phyloP scores from a whole-genome alignment of 768 basidiomycete genomes.

The Rhodotorula kratochvilovae region DNA sequence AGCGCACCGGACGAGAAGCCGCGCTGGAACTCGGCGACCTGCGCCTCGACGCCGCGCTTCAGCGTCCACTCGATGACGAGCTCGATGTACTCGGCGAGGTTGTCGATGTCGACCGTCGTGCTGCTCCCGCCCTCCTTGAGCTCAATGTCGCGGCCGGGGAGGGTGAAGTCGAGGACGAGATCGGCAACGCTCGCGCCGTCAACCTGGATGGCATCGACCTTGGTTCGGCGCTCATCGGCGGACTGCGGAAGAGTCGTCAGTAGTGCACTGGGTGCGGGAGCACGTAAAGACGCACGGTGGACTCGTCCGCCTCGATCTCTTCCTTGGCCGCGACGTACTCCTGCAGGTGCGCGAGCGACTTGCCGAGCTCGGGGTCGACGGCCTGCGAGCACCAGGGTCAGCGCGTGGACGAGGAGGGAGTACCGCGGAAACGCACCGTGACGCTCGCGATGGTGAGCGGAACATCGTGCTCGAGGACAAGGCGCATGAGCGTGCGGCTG shows the following conservation, averaged over 20 bases:
- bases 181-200: constrained; percentile 71
- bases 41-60: constrained; percentile 67
- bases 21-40: constrained; percentile 85
- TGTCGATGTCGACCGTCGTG: constrained; percentile 74
- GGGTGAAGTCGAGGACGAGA: constrained; percentile 88
- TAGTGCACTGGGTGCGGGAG: neutral
- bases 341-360: constrained; percentile 75
- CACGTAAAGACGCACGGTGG: constrained; percentile 43
- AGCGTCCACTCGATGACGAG: constrained; percentile 83
- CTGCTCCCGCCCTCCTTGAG: constrained; percentile 79
- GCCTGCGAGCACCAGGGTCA: neutral
- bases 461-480: constrained; percentile 79
- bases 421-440: constrained; percentile 53
- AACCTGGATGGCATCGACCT: constrained; percentile 55
- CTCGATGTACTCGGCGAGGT: constrained; percentile 83
- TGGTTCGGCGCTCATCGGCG: constrained; percentile 37
- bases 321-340: constrained; percentile 49
- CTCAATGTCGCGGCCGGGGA: constrained; percentile 86
- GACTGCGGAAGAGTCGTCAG: constrained; percentile 33
- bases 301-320: constrained; percentile 53
- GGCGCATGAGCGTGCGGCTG: constrained; percentile 90
- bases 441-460: constrained; percentile 77
- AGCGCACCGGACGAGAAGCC: constrained; percentile 65
- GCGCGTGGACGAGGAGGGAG: neutral
- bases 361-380: constrained; percentile 78